phyloP scores from a whole-genome alignment of 345 rosid genomes.

The Camelina neglecta region DNA sequence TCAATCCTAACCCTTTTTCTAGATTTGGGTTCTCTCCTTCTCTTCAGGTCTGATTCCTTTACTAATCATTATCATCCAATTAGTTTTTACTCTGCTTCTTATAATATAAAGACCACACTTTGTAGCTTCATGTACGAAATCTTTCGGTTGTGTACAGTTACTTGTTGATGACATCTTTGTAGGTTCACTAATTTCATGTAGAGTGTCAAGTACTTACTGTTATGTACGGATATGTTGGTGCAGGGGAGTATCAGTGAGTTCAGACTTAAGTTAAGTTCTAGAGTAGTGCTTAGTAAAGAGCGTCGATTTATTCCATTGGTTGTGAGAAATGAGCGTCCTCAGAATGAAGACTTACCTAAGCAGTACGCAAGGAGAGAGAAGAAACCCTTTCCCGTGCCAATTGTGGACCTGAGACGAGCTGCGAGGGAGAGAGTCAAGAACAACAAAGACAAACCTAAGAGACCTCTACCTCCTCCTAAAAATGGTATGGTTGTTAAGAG shows the following conservation, averaged over 20 bases:
- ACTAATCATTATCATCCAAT: slow-evolving; percentile 8
- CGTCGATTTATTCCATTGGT: slow-evolving; percentile 41
- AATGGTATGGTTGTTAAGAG: slow-evolving; percentile 73
- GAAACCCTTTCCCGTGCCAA: slow-evolving; percentile 87
- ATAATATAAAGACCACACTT: neutral
- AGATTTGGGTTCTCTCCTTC: slow-evolving; percentile 52
- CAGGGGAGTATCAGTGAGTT: slow-evolving; percentile 52
- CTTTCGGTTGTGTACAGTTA: neutral
- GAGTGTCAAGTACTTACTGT: slow-evolving; percentile 19
- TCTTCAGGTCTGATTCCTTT: slow-evolving; percentile 52
- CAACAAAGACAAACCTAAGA: slow-evolving; percentile 65
- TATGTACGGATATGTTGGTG: slow-evolving; percentile 20
- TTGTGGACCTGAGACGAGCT: slow-evolving; percentile 84
- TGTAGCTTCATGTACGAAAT: neutral
- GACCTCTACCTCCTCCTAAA: slow-evolving; percentile 70
- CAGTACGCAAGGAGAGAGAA: slow-evolving; percentile 73
- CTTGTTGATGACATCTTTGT: slow-evolving; percentile 8
- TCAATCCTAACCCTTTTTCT: slow-evolving; percentile 36
- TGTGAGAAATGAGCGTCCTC: slow-evolving; percentile 66
- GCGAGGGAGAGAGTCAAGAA: slow-evolving; percentile 90
- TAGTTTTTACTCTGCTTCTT: slow-evolving; percentile 5
- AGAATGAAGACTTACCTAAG: slow-evolving; percentile 86
- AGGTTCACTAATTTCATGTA: neutral
- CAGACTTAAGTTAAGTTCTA: slow-evolving; percentile 39
- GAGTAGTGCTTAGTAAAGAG: slow-evolving; percentile 43